A percentile compares a stretch with the other conserved stretches of the same genome.
These are phyloP conservation scores for Sclerotinia minor DNA, from an alignment of 2,329 filamentous ascomycete genomes.

Conservation along the genomic window DNA sequence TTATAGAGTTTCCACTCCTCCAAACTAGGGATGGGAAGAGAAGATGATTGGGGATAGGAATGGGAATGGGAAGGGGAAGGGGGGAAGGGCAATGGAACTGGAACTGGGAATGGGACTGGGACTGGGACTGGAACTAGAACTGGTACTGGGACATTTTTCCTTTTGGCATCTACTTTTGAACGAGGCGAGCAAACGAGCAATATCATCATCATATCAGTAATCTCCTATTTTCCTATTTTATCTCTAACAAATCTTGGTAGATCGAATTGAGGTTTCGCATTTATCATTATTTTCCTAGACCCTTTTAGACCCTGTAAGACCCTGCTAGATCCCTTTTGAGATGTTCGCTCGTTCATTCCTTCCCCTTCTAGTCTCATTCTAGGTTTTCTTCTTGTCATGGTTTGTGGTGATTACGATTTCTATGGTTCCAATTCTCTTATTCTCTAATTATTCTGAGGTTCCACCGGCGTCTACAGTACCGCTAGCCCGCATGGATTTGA, in stretches of 20 bases:
- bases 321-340: not conserved
- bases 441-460: not conserved
- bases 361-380: not conserved
- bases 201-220: not conserved
- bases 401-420: not conserved
- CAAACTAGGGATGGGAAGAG: too few species aligned
- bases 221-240: not conserved
- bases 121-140: not conserved
- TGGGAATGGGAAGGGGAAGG: too few species aligned
- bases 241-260: not conserved
- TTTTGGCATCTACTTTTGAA: constrained; percentile 3
- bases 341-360: not conserved
- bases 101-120: not conserved
- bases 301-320: not conserved
- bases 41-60: too few species aligned
- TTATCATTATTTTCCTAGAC: not conserved
- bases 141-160: constrained; percentile 18
- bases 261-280: constrained; percentile 9
- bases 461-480: constrained; percentile 9
- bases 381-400: not conserved
- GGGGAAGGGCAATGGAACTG: too few species aligned
- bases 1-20: too few species aligned
- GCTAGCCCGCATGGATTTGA: constrained; percentile 6
- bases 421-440: not conserved
- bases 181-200: constrained; percentile 9